Conservation (phyloP, 2,329 filamentous ascomycete species). For the Monosporascus sp. region DNA sequence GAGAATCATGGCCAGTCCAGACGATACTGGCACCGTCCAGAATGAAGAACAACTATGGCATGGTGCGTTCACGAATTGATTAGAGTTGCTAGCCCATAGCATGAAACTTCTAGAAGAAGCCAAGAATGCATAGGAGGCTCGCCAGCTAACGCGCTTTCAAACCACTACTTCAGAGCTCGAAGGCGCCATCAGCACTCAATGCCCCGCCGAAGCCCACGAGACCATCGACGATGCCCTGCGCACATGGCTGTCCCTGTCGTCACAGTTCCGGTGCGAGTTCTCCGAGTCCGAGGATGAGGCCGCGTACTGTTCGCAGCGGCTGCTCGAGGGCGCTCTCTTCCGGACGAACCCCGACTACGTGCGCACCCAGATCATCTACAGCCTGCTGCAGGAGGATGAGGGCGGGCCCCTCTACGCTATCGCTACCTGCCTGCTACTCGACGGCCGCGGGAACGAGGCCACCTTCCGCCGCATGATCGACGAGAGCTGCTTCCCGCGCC, state of each 20-base stretch:
- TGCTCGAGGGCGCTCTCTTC: conserved; percentile 74
- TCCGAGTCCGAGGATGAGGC: conserved; percentile 74
- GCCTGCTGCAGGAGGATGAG: conserved; percentile 86
- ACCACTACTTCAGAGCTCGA: conserved; percentile 37
- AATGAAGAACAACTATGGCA: conserved; percentile 86
- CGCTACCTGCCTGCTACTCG: conserved; percentile 77
- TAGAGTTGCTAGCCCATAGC: background rate
- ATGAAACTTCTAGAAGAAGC: background rate
- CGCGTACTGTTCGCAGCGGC: conserved; percentile 70
- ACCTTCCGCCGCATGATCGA: conserved; percentile 84
- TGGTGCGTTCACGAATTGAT: conserved; percentile 48
- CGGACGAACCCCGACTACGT: conserved; percentile 74
- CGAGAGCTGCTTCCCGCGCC: conserved; percentile 75
- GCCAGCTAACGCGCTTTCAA: background rate
- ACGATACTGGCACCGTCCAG: conserved; percentile 31
- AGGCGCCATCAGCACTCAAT: conserved; percentile 40
- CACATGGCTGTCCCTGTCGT: conserved; percentile 74
- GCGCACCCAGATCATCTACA: conserved; percentile 86
- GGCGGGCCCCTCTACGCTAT: conserved; percentile 74
- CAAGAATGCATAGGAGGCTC: background rate
- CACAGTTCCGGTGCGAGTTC: conserved; percentile 69
- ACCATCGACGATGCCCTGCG: conserved; percentile 79
- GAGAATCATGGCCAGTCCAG: conserved; percentile 11
- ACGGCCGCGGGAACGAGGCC: conserved; percentile 72
- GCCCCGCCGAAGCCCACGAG: conserved; percentile 43